Conservation (phyloP, 345 rosid genomes). For the Noccaea bulbosa region DNA sequence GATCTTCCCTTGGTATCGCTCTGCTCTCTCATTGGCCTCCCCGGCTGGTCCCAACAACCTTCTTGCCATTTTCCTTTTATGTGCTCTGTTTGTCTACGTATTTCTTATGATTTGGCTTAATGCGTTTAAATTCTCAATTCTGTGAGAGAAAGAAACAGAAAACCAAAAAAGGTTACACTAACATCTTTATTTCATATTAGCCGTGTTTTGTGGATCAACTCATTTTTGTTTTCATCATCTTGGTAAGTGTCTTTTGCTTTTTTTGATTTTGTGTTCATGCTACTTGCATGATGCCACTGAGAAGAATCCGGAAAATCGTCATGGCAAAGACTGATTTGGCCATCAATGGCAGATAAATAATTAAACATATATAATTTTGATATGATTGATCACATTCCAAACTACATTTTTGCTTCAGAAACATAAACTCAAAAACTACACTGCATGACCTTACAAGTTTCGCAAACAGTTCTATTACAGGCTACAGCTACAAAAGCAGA, state of each 20-base stretch:
- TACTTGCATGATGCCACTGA: not conserved
- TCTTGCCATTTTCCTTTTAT: not conserved
- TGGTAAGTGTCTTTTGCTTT: not conserved
- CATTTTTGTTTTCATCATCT: slow-evolving; percentile 15
- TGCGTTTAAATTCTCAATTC: not conserved
- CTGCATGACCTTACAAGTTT: not conserved
- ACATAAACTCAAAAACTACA: too few species aligned
- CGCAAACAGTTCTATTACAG: slow-evolving; percentile 2
- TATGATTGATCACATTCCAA: too few species aligned
- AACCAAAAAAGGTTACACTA: slow-evolving; percentile 9
- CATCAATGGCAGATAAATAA: too few species aligned
- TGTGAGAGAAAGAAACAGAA: not conserved
- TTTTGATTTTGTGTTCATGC: not conserved
- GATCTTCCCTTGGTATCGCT: slow-evolving; percentile 65
- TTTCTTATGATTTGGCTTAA: not conserved
- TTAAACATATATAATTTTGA: too few species aligned
- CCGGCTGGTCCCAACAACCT: not conserved
- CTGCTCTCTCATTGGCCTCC: slow-evolving; percentile 69
- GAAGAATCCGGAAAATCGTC: too few species aligned
- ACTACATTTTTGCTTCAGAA: too few species aligned
- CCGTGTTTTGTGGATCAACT: slow-evolving; percentile 11
- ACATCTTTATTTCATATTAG: slow-evolving; percentile 21
- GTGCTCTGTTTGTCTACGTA: slow-evolving; percentile 4
- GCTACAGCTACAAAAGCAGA: not conserved
- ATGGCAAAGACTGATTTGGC: too few species aligned